Evolutionary conservation across 306 rosid species (phyloP), one percentile per base, ranked within the genome.

Genomic region (Pyrus betulifolia): DNA sequence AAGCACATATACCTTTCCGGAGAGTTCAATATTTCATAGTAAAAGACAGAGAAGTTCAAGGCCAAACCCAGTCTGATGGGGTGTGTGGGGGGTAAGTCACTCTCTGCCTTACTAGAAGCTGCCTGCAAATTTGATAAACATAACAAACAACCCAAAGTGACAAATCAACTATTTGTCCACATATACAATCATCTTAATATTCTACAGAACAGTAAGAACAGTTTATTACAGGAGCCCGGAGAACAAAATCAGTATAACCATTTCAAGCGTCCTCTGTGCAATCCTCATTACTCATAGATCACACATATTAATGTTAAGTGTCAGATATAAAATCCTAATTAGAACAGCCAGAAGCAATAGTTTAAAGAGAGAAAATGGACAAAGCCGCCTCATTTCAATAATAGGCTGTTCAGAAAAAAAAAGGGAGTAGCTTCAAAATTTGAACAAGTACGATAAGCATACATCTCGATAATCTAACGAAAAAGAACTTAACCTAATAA

Each of bases 71-170:
- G 30, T 31, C 78, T 61, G 60, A 74, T 74, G 21, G 78, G 78
- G 27, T 74, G 78, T 18, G 78, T 61, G 17, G 79, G 71, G 62
- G 83, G 67, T 59, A 76, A 77, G 4, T 82, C 84, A n/a, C 88
- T 65, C 74, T 83, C 86, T 42, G 91, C 89, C 49, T 80, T 60
- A 33, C 82, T 59, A 59, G 87, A 84, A 84, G 90, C 93, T 18
- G 49, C 23, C 90, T 84, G 88, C 51, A 81, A 49, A 72, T 60
- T 23, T 51, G 33, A 64, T n/a, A 19, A 40, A 51, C 35, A 69
- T 6, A 58, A 61, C 22, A 45, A n/a, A 74, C 25, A 30, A 73
- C 14, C 27, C 15, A 51, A 25, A 79, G 58, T 35, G 40, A 33
- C 46, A 78, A 63, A 25, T 28, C 19, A 72, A 15, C 18, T 61